Evolutionary conservation across 352 stramenopile species (phyloP), one percentile per base, ranked within the genome.

Genomic region (Globisporangium radiosum): DNA sequence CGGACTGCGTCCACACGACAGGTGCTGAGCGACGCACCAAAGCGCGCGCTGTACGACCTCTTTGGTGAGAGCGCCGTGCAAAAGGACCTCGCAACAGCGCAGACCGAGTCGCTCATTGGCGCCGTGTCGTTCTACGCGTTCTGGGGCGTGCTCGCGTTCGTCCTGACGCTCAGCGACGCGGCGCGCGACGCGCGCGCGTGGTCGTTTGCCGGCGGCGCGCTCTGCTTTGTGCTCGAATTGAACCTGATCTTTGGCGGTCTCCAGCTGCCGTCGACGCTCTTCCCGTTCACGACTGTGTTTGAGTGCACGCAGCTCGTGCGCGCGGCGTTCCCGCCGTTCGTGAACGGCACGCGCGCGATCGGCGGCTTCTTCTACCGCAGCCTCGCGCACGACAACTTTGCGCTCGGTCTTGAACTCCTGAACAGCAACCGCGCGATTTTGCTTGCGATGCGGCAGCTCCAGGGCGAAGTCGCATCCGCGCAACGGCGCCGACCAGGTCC

Each of bases 331-430:
- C 93, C 96, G 19, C 86, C 92, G 0, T 98, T 97, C 69, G 88
- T 99, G 80, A 98, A 98, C 77, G 96, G 96, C 55, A 97, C 94
- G 70, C 90, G 95, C 53, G 95, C 90, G n/a, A 86, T 99, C 65
- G 92, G 94, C 38, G 81, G 78, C 37, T 98, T 94, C 75, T 91
- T 97, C 63, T 80, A 88, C 67, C 74, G 71, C 52, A 78, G 87
- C 56, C 60, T 91, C 40, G 78, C 74, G 5, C 72, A 72, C 13
- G 78, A 90, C 53, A 93, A 93, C 66, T 88, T 90, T 57, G 65
- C 69, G 44, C 63, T 93, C 45, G 76, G 79, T 48, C 60, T 93
- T 15, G 84, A 93, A 49, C 64, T 93, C 48, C 72, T 93, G 47
- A 89, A 88, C 64, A 90, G 76, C 69, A 91, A 93, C 61, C 76